phyloP scores from a whole-genome alignment of 805 yeast species.

The Limtongozyma cylindracea region DNA sequence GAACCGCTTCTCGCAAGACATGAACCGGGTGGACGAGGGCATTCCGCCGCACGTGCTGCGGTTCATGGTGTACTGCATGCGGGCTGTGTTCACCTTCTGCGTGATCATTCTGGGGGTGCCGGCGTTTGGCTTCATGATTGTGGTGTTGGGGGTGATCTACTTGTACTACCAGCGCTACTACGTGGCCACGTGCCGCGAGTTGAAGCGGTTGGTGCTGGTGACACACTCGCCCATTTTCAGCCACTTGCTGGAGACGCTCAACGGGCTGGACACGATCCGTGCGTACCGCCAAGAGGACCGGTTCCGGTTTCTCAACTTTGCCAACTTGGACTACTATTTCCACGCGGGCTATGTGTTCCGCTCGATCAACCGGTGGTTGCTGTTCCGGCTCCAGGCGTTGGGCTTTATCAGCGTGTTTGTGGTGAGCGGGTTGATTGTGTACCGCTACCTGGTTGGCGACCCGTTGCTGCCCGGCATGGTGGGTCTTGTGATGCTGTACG shows the following conservation, averaged over 20 bases:
- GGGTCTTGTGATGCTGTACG: slow-evolving; percentile 41
- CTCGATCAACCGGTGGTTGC: slow-evolving; percentile 39
- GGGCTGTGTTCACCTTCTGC: slow-evolving; percentile 20
- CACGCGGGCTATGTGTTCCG: slow-evolving; percentile 21
- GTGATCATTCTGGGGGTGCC: slow-evolving; percentile 33
- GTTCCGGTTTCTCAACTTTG: slow-evolving; percentile 27
- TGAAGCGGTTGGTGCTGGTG: slow-evolving; percentile 46
- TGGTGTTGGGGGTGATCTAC: slow-evolving; percentile 26
- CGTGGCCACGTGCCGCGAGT: slow-evolving; percentile 46
- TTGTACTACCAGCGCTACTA: slow-evolving; percentile 47
- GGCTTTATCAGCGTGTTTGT: slow-evolving; percentile 28
- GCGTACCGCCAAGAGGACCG: slow-evolving; percentile 50
- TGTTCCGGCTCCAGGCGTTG: slow-evolving; percentile 32
- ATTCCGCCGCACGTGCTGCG: slow-evolving; percentile 27
- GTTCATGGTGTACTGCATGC: slow-evolving; percentile 17
- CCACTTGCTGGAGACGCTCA: slow-evolving; percentile 57
- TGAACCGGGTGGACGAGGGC: slow-evolving; percentile 25
- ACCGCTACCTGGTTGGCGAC: slow-evolving; percentile 10
- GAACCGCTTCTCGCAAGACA: slow-evolving; percentile 40
- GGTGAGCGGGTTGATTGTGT: slow-evolving; percentile 17
- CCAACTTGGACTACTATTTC: slow-evolving; percentile 21
- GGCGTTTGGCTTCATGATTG: slow-evolving; percentile 19
- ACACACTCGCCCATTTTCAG: slow-evolving; percentile 62
- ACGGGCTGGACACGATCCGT: slow-evolving; percentile 54
- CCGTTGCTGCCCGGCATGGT: slow-evolving; percentile 32